Conservation (phyloP, 306 rosid genomes). For the Lathyrus tuberosus region DNA sequence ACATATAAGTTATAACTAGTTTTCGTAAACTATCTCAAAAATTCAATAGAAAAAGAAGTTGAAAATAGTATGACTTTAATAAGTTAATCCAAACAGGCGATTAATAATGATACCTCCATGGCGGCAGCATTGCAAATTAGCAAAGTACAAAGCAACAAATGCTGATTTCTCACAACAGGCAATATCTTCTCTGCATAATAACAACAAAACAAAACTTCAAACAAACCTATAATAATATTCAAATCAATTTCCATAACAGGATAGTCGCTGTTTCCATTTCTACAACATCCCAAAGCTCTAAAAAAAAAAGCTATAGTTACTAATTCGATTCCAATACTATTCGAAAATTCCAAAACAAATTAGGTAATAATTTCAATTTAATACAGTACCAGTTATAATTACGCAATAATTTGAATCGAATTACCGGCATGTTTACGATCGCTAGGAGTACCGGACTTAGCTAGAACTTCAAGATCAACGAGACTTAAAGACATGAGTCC, state of each 20-base stretch:
- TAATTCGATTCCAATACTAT: no score
- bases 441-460: slow-evolving; percentile 49
- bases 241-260: slow-evolving; percentile 17
- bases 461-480: slow-evolving; percentile 56
- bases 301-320: not conserved
- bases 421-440: slow-evolving; percentile 56
- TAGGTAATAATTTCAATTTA: not conserved
- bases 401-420: no score
- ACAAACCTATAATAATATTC: not conserved
- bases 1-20: not conserved
- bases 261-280: not conserved
- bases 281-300: slow-evolving; percentile 2
- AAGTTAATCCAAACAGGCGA: not conserved
- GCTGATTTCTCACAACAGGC: slow-evolving; percentile 56
- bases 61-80: not conserved
- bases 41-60: not conserved
- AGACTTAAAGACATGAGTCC: slow-evolving; percentile 58
- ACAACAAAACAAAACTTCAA: no score
- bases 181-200: slow-evolving; percentile 46
- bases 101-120: slow-evolving; percentile 46
- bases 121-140: slow-evolving; percentile 55
- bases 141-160: slow-evolving; percentile 53
- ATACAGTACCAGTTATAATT: no score
- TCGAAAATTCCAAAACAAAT: not conserved
- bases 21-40: not conserved